These are phyloP conservation scores for Ophiostoma quercus DNA, from an alignment of 2,329 filamentous ascomycete genomes.

Conservation along the genomic window DNA sequence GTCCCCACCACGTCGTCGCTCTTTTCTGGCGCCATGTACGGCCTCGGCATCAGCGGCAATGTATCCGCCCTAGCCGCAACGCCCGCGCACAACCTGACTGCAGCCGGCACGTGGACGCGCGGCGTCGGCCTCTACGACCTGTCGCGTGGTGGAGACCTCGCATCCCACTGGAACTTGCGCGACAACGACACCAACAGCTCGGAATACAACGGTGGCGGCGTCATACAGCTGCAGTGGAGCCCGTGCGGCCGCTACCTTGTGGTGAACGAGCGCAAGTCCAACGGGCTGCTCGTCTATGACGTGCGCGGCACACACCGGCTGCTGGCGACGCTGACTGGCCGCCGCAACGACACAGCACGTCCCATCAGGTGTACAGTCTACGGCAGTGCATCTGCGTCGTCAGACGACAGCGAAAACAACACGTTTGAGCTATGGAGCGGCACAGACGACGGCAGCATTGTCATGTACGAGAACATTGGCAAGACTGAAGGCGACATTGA, in stretches of 20 bases:
- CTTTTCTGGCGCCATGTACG: slow-evolving; percentile 54
- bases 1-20: slow-evolving; percentile 57
- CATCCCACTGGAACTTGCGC: slow-evolving; percentile 56
- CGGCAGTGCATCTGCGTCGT: slow-evolving; percentile 28
- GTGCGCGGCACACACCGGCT: slow-evolving; percentile 54
- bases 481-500: slow-evolving; percentile 40
- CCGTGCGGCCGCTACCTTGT: slow-evolving; percentile 58
- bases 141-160: slow-evolving; percentile 47
- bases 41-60: slow-evolving; percentile 59
- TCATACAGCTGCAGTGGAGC: slow-evolving; percentile 57
- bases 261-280: slow-evolving; percentile 55
- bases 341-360: slow-evolving; percentile 50
- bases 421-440: slow-evolving; percentile 60
- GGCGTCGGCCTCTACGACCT: slow-evolving; percentile 60
- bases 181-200: slow-evolving; percentile 42
- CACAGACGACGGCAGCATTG: slow-evolving; percentile 48
- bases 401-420: slow-evolving; percentile 23
- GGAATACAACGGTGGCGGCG: slow-evolving; percentile 49
- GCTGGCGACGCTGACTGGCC: slow-evolving; percentile 50
- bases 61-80: slow-evolving; percentile 46
- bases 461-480: slow-evolving; percentile 56
- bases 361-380: slow-evolving; percentile 53
- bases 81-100: slow-evolving; percentile 42
- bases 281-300: slow-evolving; percentile 57
- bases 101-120: slow-evolving; percentile 59